phyloP scores from a whole-genome alignment of 2,329 filamentous ascomycete genomes.

The Colletotrichum paranaense region DNA sequence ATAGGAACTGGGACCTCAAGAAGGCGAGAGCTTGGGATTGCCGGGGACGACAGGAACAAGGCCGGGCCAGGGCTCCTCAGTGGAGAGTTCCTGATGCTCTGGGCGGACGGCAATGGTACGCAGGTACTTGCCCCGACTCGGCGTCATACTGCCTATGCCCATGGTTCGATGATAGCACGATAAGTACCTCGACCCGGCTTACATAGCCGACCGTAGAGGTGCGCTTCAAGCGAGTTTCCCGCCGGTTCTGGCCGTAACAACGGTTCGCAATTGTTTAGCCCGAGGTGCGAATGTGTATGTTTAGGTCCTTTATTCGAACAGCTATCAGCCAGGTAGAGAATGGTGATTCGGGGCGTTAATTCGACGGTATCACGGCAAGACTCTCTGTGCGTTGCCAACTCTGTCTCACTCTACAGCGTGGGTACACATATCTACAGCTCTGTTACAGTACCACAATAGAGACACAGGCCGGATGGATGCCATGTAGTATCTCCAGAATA shows the following conservation, averaged over 20 bases:
- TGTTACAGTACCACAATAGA: no score
- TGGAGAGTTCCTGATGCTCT: conserved; percentile 19
- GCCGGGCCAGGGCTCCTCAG: conserved; percentile 29
- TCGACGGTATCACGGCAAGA: not conserved
- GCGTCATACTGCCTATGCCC: conserved; percentile 22
- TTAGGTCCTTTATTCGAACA: not conserved
- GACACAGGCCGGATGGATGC: not conserved
- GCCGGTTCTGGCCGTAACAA: conserved; percentile 13
- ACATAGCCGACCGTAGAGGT: conserved; percentile 13
- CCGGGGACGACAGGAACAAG: conserved; percentile 30
- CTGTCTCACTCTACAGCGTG: not conserved
- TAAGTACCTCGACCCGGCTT: conserved; percentile 10
- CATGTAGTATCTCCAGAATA: not conserved
- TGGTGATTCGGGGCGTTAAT: not conserved
- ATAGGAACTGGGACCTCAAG: conserved; percentile 5
- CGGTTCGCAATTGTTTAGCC: conserved; percentile 5
- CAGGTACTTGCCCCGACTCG: conserved; percentile 30
- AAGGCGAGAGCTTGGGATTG: conserved; percentile 23
- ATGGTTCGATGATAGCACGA: conserved; percentile 32
- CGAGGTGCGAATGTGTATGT: not conserved
- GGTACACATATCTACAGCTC: not conserved
- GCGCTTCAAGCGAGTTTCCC: conserved; percentile 10
- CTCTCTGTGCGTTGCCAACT: not conserved
- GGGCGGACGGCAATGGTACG: conserved; percentile 24
- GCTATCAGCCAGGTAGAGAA: not conserved